Conservation (phyloP, 805 yeast genomes). For the Yarrowia sp. region DNA sequence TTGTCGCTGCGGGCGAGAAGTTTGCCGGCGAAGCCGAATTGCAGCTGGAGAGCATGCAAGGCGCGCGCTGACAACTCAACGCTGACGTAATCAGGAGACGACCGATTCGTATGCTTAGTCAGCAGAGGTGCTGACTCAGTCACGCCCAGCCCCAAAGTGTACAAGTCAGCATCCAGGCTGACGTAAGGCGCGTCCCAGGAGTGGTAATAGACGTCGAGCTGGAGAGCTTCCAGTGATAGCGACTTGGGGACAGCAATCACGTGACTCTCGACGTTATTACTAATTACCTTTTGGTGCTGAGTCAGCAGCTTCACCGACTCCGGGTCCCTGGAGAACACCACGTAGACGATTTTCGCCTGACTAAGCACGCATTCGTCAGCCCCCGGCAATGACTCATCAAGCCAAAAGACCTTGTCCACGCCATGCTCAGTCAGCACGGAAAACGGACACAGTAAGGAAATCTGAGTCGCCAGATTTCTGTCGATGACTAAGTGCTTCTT, state of each 20-base stretch:
- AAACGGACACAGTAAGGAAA: conserved; percentile 58
- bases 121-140: not conserved
- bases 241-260: not conserved
- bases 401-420: conserved; percentile 51
- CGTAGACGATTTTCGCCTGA: not conserved
- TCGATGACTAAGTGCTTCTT: conserved; percentile 46
- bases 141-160: not conserved
- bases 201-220: not conserved
- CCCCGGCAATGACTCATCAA: conserved; percentile 32
- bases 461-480: conserved; percentile 46
- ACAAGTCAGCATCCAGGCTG: not conserved
- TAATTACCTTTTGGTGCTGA: not conserved
- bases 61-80: not conserved
- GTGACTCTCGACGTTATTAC: conserved; percentile 4
- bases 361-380: not conserved
- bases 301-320: not conserved
- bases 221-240: not conserved
- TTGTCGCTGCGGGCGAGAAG: not conserved
- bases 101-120: not conserved
- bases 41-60: not conserved
- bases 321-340: conserved; percentile 1
- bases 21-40: not conserved
- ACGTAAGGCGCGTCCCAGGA: conserved; percentile 10
- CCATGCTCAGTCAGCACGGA: conserved; percentile 51
- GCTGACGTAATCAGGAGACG: not conserved